These are phyloP conservation scores for Drechslerella coelobrocha DNA, from an alignment of 2,329 filamentous ascomycete genomes.

Conservation along the genomic window DNA sequence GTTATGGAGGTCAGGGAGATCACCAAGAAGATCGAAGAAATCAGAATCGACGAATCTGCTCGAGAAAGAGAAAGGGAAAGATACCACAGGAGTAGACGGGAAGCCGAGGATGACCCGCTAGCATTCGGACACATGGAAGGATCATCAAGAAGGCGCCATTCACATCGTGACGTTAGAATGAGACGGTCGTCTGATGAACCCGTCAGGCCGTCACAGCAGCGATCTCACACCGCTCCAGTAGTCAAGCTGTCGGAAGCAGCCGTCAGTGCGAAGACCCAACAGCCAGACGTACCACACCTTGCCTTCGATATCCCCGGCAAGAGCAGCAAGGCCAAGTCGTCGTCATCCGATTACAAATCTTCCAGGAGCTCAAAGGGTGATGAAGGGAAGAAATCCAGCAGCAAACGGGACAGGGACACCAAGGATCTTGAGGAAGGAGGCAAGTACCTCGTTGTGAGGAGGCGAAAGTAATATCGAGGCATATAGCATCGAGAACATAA, in stretches of 20 bases:
- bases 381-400: constrained; percentile 15
- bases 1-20: constrained; percentile 16
- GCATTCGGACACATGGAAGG: constrained; percentile 40
- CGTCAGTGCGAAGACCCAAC: constrained; percentile 4
- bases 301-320: constrained; percentile 40
- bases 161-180: constrained; percentile 25
- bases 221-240: constrained; percentile 33
- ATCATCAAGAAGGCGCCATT: constrained; percentile 7
- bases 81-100: constrained; percentile 17
- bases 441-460: constrained; percentile 37
- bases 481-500: constrained; percentile 2
- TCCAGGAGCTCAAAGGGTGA: constrained; percentile 28
- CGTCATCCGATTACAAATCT: neutral
- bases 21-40: constrained; percentile 26
- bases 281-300: constrained; percentile 28
- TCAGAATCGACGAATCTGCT: constrained; percentile 27
- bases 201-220: constrained; percentile 19
- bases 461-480: constrained; percentile 36
- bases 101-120: constrained; percentile 32
- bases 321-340: constrained; percentile 14
- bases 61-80: constrained; percentile 42
- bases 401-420: constrained; percentile 28
- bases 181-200: constrained; percentile 27
- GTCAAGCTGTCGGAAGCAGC: neutral
- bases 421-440: constrained; percentile 36